Conservation (phyloP, 1,284 basidiomycete species). For the Melampsora medusae region DNA sequence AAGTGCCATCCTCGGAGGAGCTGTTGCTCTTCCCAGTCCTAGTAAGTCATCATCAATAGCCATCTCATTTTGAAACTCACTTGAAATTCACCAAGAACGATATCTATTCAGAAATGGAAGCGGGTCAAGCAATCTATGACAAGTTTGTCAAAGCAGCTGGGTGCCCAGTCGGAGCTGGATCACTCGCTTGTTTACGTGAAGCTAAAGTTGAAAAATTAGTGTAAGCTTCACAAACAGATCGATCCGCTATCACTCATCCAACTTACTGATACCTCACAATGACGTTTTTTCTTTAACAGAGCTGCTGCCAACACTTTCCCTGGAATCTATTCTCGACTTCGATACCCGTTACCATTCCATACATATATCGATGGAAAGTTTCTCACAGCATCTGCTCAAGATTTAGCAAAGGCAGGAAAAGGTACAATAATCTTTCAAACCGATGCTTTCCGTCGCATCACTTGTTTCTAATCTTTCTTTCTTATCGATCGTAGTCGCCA, state of each 20-base stretch:
- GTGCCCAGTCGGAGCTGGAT: slow-evolving; percentile 3
- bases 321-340: neutral
- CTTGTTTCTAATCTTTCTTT: too few species aligned
- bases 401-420: slow-evolving; percentile 1
- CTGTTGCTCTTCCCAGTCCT: neutral
- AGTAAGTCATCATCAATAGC: neutral
- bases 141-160: neutral
- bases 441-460: too few species aligned
- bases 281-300: neutral
- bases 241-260: neutral
- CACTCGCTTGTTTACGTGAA: neutral
- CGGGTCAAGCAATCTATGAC: slow-evolving; percentile 1
- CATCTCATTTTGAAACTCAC: neutral
- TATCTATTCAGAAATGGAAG: neutral
- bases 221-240: neutral
- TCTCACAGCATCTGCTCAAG: neutral
- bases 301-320: neutral
- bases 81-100: neutral
- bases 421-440: neutral
- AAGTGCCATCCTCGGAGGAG: neutral
- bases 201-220: neutral
- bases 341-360: neutral
- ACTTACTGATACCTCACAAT: too few species aligned
- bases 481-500: neutral
- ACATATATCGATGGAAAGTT: neutral